These are phyloP conservation scores for Cyberlindnera saturnus DNA, from an alignment of 805 yeast species.

Conservation along the genomic window DNA sequence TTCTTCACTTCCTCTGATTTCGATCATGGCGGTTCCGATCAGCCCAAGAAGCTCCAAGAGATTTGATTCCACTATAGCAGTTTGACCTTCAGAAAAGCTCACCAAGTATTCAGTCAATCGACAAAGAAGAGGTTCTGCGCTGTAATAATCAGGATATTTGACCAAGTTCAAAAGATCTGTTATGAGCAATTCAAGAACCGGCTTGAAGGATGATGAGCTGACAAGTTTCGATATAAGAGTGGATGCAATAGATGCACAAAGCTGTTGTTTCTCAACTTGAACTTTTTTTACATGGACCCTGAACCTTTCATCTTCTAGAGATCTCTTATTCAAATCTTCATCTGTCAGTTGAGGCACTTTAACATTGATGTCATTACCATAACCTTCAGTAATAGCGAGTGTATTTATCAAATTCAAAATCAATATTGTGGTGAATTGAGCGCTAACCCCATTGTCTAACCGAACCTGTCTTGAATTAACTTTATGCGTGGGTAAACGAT, in stretches of 20 bases:
- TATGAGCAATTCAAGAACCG: slow-evolving; percentile 44
- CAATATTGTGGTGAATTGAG: slow-evolving; percentile 44
- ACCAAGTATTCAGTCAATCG: slow-evolving; percentile 41
- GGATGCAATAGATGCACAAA: slow-evolving; percentile 12
- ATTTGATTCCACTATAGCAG: slow-evolving; percentile 40
- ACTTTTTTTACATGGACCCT: background rate
- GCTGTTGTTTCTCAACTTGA: slow-evolving; percentile 4
- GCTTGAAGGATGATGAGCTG: slow-evolving; percentile 28
- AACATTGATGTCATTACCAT: slow-evolving; percentile 12
- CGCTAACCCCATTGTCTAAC: slow-evolving; percentile 37
- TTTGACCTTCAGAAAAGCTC: slow-evolving; percentile 29
- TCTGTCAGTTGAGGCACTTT: slow-evolving; percentile 3
- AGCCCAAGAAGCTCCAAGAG: slow-evolving; percentile 57
- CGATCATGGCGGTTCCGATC: slow-evolving; percentile 47
- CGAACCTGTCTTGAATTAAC: slow-evolving; percentile 36
- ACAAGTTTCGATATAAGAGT: slow-evolving; percentile 18
- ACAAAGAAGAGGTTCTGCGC: slow-evolving; percentile 43
- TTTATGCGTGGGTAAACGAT: slow-evolving; percentile 42
- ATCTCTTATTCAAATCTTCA: slow-evolving; percentile 10
- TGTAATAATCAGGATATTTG: slow-evolving; percentile 55
- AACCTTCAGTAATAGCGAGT: slow-evolving; percentile 22
- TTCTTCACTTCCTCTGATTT: slow-evolving; percentile 25
- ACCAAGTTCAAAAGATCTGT: slow-evolving; percentile 51
- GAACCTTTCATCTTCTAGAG: slow-evolving; percentile 11
- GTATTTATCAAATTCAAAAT: slow-evolving; percentile 39